Conservation (phyloP, 2,329 filamentous ascomycete genomes). For the Gnomoniopsis sp. region DNA sequence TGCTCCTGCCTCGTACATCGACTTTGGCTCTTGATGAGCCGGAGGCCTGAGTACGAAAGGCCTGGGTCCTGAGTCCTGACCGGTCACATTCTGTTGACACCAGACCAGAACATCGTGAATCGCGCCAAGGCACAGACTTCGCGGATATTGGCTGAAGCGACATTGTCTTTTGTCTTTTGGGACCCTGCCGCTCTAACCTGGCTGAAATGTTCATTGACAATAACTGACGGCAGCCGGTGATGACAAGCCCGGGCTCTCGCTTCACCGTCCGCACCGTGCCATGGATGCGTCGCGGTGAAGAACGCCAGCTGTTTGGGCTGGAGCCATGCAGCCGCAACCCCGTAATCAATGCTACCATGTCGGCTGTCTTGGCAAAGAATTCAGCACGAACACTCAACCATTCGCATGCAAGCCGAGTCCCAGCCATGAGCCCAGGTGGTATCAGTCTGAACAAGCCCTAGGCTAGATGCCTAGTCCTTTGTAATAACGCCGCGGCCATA, state of each 20-base stretch:
- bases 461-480: no score
- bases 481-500: no score
- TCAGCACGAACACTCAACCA: neutral
- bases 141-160: no score
- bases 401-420: neutral
- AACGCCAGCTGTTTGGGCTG: neutral
- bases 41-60: no score
- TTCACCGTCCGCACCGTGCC: neutral
- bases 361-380: neutral
- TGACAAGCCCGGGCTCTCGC: neutral
- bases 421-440: conserved; percentile 5
- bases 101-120: no score
- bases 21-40: no score
- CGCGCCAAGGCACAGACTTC: no score
- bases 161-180: neutral
- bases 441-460: neutral
- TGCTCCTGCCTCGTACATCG: no score
- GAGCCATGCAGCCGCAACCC: neutral
- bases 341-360: neutral
- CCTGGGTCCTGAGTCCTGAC: no score
- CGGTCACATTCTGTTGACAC: no score
- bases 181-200: neutral
- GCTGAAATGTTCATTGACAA: neutral
- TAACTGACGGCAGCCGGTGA: neutral
- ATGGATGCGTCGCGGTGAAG: neutral